Evolutionary conservation across 2,329 filamentous ascomycete genomes (phyloP), one percentile per base, ranked within the genome.

Genomic region (Fusarium euwallaceae): DNA sequence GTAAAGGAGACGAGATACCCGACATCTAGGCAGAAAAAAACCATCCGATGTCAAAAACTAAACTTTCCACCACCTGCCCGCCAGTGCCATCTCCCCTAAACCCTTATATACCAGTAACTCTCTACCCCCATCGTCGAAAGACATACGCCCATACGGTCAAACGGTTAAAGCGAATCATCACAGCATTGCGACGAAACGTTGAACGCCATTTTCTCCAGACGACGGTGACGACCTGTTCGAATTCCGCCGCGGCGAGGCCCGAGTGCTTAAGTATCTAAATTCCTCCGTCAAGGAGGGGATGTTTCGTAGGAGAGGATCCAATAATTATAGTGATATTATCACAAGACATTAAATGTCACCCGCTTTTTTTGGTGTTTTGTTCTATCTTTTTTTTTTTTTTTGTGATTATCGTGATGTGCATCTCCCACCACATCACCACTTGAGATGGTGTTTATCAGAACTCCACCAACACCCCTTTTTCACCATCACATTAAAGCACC

Each of bases 1-100:
- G 59, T 11, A 5, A 53, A 61, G 63, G 60, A 41, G 48, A 29
- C 27, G 9, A 53, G 62, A 78, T 78, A 76, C 72, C 75, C 74
- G 67, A 65, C 71, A 66, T 72, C 67, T 61, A 22, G 16, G 48
- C 48, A 51, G 37, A 62, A 68, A 24, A 41, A 36, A 37, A 24
- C 11, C 32, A 24, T 43, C 62, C 48, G 32, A n/a, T 61, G 53
- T 41, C 29, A 48, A 65, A 51, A 39, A 65, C 39, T 10, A 29
- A 16, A 20, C 11, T n/a, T 20, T n/a, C 29, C 41, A 6, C 27
- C 20, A 37, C 34, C 53, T 20, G 29, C 32, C 43, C 36, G 16
- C 16, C 32, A 22, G 36, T 63, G 3, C 55, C 27, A 36, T 3
- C 11, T 17, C 16, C 12, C 37, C 11, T 8, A 16, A 6, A 12